Conservation (phyloP, 2,329 filamentous ascomycete species). For the Endothia cerciana region DNA sequence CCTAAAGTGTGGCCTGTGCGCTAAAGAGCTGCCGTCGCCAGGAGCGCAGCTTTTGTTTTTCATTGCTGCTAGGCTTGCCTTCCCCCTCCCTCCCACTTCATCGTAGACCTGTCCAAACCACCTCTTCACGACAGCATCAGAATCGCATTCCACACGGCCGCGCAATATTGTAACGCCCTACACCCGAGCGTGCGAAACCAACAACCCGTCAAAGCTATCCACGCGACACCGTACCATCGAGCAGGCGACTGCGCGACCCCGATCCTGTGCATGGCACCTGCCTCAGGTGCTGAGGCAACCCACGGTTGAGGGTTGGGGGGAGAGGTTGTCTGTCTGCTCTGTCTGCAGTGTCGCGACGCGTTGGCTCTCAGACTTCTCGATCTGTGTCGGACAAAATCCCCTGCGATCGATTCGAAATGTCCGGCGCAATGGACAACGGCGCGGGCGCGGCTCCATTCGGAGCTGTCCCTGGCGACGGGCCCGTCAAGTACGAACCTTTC, state of each 20-base stretch:
- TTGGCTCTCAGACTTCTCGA: background rate
- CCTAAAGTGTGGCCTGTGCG: constrained; percentile 1
- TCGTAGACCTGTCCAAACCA: background rate
- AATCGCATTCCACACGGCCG: background rate
- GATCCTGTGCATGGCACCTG: constrained; percentile 26
- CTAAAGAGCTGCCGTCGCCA: constrained; percentile 1
- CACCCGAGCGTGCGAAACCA: background rate
- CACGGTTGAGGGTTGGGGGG: constrained; percentile 21
- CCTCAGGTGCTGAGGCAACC: constrained; percentile 18
- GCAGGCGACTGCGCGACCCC: constrained; percentile 6
- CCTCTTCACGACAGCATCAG: background rate
- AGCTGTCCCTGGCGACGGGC: constrained; percentile 24
- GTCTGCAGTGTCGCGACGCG: background rate
- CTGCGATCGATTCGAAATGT: constrained; percentile 32
- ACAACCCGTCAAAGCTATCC: background rate
- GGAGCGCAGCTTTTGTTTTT: constrained; percentile 3
- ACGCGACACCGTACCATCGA: constrained; percentile 11
- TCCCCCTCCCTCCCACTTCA: background rate
- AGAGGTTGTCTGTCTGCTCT: background rate
- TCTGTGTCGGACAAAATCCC: background rate
- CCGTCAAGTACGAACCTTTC: constrained; percentile 41
- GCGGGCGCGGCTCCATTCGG: constrained; percentile 23
- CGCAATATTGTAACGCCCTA: background rate
- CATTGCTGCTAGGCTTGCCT: background rate
- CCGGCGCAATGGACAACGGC: constrained; percentile 32